A percentile compares a stretch with the other conserved stretches of the same genome.
Evolutionary conservation across 495 filamentous ascomycete species (phyloP).

Genomic region (Poronia punctata): DNA sequence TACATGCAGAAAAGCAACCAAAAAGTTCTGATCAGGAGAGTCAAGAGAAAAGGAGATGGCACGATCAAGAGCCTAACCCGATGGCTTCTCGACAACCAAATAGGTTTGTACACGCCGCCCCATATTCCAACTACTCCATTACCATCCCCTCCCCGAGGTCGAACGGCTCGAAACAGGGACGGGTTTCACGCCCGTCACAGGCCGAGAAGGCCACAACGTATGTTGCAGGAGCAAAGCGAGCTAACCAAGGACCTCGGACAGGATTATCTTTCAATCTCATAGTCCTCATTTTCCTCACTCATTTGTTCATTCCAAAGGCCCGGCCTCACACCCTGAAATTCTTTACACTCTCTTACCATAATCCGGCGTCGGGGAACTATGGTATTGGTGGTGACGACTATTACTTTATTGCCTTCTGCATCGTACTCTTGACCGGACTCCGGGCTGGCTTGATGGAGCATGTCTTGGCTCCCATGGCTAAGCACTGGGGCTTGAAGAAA

Average conservation of each 20-base stretch:
- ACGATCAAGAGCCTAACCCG: conserved; percentile 32
- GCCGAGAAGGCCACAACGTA: no score
- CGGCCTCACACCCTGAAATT: conserved; percentile 75
- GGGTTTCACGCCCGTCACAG: no score
- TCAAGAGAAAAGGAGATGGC: conserved; percentile 41
- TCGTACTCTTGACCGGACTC: conserved; percentile 77
- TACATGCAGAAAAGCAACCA: conserved; percentile 41
- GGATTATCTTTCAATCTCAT: conserved; percentile 74
- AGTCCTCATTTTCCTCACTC: conserved; percentile 66
- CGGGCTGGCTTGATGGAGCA: conserved; percentile 85
- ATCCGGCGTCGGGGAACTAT: conserved; percentile 58
- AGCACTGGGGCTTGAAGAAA: conserved; percentile 57
- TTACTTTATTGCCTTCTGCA: conserved; percentile 70
- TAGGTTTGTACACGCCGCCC: conserved; percentile 38
- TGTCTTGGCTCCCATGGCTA: conserved; percentile 68
- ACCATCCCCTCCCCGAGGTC: no score
- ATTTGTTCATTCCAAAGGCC: conserved; percentile 71
- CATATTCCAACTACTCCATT: no score
- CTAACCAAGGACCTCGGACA: conserved; percentile 28
- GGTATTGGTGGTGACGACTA: conserved; percentile 71
- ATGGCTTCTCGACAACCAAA: conserved; percentile 50
- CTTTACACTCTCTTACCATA: conserved; percentile 78
- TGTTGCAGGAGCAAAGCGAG: conserved; percentile 15
- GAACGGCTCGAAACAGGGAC: no score
- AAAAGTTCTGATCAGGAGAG: conserved; percentile 37